Conservation (phyloP, 345 rosid species). For the Citrus glauca region DNA sequence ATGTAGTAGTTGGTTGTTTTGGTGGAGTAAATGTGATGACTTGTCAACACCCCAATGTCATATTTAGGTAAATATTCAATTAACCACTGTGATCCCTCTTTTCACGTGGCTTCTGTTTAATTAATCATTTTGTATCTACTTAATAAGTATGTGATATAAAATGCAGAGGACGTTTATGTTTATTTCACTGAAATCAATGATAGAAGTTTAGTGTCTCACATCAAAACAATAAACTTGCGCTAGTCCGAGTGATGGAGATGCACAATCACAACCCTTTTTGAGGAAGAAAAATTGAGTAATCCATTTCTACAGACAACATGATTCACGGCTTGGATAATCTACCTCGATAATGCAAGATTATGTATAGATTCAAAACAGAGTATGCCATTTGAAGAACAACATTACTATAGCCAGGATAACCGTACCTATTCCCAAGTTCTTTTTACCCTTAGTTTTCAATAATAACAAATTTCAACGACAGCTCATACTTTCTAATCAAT, state of each 20-base stretch:
- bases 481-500: slow-evolving; percentile 8
- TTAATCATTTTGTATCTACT: not conserved
- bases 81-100: not conserved
- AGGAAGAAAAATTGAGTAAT: not conserved
- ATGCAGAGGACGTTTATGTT: not conserved
- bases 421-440: not conserved
- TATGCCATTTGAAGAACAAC: not conserved
- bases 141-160: not conserved
- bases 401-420: not conserved
- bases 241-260: not conserved
- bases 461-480: slow-evolving; percentile 2
- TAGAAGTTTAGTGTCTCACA: too few species aligned
- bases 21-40: not conserved
- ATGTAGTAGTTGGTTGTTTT: not conserved
- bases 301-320: not conserved
- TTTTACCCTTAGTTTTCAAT: not conserved
- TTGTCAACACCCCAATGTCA: not conserved
- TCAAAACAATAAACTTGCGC: not conserved
- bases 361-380: not conserved
- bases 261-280: not conserved
- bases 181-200: not conserved
- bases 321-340: not conserved
- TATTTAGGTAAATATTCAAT: not conserved
- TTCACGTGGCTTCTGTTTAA: not conserved
- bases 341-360: not conserved